These are phyloP conservation scores for Cercospora zeae-maydis DNA, from an alignment of 2,329 filamentous ascomycete genomes.

Conservation along the genomic window DNA sequence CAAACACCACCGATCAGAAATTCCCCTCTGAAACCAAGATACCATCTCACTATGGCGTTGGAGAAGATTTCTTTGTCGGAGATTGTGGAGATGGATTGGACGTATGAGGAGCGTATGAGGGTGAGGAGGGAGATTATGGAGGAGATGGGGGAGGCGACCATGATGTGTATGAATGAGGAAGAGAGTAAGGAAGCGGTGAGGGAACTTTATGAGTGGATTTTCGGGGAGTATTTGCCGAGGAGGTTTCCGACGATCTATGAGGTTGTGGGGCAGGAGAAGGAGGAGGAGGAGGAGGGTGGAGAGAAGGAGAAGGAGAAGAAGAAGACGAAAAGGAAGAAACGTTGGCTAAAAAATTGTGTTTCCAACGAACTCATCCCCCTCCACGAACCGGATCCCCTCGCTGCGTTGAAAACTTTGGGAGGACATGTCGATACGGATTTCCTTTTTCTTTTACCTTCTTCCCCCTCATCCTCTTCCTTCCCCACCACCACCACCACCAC, in stretches of 20 bases:
- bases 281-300: not conserved
- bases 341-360: constrained; percentile 44
- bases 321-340: not conserved
- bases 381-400: constrained; percentile 32
- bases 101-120: constrained; percentile 51
- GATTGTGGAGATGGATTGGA: constrained; percentile 58
- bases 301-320: not conserved
- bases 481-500: too few relatives aligned
- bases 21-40: constrained; percentile 59
- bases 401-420: constrained; percentile 49
- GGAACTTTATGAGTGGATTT: constrained; percentile 57
- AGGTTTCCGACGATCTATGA: constrained; percentile 52
- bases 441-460: constrained; percentile 53
- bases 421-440: constrained; percentile 59
- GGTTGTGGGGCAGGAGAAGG: not conserved
- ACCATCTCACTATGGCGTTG: constrained; percentile 61
- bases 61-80: constrained; percentile 53
- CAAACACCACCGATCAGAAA: constrained; percentile 52
- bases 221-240: constrained; percentile 53
- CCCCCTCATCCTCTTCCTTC: constrained; percentile 11
- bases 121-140: constrained; percentile 49
- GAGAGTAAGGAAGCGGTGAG: constrained; percentile 47
- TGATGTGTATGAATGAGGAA: constrained; percentile 38
- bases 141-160: constrained; percentile 42
- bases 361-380: constrained; percentile 46